Percentiles rank a stretch among this genome's conserved stretches.
Evolutionary conservation across 441 rosid species (phyloP).

Genomic region (Adansonia rubrostipa): DNA sequence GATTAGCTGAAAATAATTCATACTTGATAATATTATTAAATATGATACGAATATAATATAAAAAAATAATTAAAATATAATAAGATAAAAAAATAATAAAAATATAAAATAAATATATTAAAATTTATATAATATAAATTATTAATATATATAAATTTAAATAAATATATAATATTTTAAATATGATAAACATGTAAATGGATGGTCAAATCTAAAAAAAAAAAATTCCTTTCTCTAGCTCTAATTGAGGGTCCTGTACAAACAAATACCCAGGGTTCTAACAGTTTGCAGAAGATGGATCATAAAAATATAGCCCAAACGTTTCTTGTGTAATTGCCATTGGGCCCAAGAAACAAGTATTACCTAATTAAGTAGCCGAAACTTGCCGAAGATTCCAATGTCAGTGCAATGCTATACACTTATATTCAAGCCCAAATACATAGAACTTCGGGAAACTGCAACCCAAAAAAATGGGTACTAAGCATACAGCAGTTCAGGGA

Average conservation of each 20-base stretch:
- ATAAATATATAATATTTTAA: too few species aligned
- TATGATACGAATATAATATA: too few species aligned
- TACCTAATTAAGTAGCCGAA: background rate
- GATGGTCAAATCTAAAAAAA: too few species aligned
- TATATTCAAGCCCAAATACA: background rate
- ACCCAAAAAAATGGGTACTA: background rate
- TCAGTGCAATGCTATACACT: background rate
- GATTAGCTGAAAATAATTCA: background rate
- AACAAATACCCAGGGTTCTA: background rate
- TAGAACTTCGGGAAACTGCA: constrained; percentile 31
- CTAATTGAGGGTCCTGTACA: background rate
- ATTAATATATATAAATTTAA: too few species aligned
- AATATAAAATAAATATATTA: too few species aligned
- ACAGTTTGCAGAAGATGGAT: background rate
- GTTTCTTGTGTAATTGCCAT: background rate
- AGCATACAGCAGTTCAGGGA: too few species aligned
- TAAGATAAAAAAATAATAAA: too few species aligned
- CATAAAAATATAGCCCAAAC: background rate
- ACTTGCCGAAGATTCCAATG: background rate
- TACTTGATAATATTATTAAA: too few species aligned
- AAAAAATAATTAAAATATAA: too few species aligned
- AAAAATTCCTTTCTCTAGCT: background rate
- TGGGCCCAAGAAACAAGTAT: background rate
- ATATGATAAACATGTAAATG: too few species aligned
- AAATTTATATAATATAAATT: too few species aligned